Conservation (phyloP, 108 stramenopile genomes). For the Epipyxis sp. region DNA sequence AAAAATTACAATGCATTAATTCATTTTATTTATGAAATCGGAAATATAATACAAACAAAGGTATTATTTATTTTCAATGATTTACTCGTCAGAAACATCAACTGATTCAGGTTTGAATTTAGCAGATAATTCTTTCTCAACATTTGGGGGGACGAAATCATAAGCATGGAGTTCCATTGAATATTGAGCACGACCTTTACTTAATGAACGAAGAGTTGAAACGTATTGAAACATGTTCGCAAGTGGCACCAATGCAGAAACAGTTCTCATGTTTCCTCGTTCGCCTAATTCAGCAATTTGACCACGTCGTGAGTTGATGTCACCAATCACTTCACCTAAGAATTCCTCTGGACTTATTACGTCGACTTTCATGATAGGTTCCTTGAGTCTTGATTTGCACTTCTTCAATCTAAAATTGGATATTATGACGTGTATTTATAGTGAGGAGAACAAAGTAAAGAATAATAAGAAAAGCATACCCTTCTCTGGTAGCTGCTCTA, state of each 20-base stretch:
- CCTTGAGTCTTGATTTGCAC: slow-evolving; percentile 92
- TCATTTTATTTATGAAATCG: no score
- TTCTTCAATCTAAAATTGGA: slow-evolving; percentile 75
- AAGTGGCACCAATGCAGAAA: slow-evolving; percentile 84
- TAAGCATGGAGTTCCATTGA: slow-evolving; percentile 93
- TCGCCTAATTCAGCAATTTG: slow-evolving; percentile 87
- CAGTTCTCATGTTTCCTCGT: slow-evolving; percentile 86
- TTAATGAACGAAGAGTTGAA: slow-evolving; percentile 83
- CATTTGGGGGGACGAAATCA: slow-evolving; percentile 79
- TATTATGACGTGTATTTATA: no score
- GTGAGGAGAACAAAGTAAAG: no score
- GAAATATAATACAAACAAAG: no score
- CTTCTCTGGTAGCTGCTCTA: slow-evolving; percentile 84
- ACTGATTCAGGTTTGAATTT: slow-evolving; percentile 34
- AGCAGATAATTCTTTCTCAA: slow-evolving; percentile 45
- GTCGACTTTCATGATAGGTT: slow-evolving; percentile 97
- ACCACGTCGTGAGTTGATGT: slow-evolving; percentile 94
- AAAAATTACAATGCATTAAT: no score
- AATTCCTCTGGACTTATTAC: slow-evolving; percentile 93
- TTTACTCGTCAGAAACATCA: slow-evolving; percentile 22
- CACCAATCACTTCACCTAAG: slow-evolving; percentile 96
- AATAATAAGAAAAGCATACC: no score
- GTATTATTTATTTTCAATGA: slow-evolving; percentile 17
- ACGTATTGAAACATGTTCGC: slow-evolving; percentile 99
- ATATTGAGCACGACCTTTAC: slow-evolving; percentile 94